These are phyloP conservation scores for Vitis riparia DNA, from an alignment of 164 flowering plant species.

Conservation along the genomic window DNA sequence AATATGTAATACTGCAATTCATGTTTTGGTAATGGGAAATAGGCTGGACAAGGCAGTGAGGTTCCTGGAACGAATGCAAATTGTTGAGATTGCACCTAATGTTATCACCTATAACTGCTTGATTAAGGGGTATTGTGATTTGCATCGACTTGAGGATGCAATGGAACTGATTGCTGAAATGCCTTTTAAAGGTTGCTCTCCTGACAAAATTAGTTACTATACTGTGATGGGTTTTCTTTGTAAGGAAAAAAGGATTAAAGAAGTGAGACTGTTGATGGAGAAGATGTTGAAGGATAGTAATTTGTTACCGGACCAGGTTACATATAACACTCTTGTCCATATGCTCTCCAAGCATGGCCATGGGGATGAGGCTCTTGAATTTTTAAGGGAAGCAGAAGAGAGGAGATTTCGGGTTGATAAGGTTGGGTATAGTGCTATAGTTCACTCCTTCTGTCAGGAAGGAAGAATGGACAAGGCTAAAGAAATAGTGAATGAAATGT, in stretches of 20 bases:
- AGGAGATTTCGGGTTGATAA: conserved; percentile 72
- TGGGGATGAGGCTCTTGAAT: conserved; percentile 65
- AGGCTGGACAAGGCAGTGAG: conserved; percentile 73
- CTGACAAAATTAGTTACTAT: conserved; percentile 89
- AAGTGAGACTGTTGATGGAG: conserved; percentile 71
- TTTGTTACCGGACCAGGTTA: conserved; percentile 73
- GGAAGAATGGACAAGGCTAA: conserved; percentile 73
- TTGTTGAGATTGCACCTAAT: conserved; percentile 67
- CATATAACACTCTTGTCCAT: conserved; percentile 71
- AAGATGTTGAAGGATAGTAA: conserved; percentile 58
- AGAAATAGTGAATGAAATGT: conserved; percentile 76
- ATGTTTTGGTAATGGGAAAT: conserved; percentile 73
- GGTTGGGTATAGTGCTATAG: conserved; percentile 75
- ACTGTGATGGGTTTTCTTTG: conserved; percentile 77
- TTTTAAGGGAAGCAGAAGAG: conserved; percentile 73
- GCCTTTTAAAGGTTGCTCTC: conserved; percentile 65
- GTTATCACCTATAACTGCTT: conserved; percentile 80
- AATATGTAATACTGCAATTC: conserved; percentile 70
- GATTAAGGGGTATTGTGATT: conserved; percentile 82
- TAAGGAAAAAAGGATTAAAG: conserved; percentile 62
- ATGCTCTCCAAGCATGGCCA: conserved; percentile 78
- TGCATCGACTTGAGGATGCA: conserved; percentile 64
- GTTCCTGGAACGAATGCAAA: conserved; percentile 69
- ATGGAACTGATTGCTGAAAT: conserved; percentile 64
- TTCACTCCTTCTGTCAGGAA: conserved; percentile 60